Evolutionary conservation across 2,329 filamentous ascomycete species (phyloP).

Genomic region (Fusarium robinianum): DNA sequence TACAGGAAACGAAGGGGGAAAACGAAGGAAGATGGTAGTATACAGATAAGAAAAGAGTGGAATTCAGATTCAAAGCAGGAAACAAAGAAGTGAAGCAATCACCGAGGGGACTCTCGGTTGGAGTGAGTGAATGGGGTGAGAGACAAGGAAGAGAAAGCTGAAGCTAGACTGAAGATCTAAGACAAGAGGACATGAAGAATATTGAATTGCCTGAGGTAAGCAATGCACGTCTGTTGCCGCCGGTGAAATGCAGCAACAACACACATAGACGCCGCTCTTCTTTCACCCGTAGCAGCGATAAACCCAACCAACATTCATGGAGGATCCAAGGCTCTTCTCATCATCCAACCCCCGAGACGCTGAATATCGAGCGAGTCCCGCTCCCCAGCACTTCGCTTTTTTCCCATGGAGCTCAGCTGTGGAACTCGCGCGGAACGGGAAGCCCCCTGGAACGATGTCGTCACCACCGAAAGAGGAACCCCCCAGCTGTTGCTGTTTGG

Average conservation of each 20-base stretch:
- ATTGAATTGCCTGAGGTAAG: constrained; percentile 28
- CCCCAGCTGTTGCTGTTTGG: constrained; percentile 12
- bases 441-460: constrained; percentile 18
- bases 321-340: no score
- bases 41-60: constrained; percentile 27
- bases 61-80: no score
- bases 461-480: constrained; percentile 16
- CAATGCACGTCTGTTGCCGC: constrained; percentile 24
- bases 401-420: no score
- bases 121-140: background rate
- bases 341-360: no score
- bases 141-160: constrained; percentile 3
- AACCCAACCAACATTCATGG: no score
- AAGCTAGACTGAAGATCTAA: constrained; percentile 12
- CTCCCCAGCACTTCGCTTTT: no score
- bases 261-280: constrained; percentile 19
- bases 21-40: no score
- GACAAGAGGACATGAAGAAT: constrained; percentile 26
- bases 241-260: constrained; percentile 27
- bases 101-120: no score
- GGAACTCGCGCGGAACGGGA: no score
- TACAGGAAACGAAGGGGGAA: background rate
- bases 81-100: no score
- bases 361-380: no score
- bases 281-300: constrained; percentile 21